These are phyloP conservation scores for Arthrocladium fulminans DNA, from an alignment of 2,329 filamentous ascomycete genomes.

Conservation along the genomic window DNA sequence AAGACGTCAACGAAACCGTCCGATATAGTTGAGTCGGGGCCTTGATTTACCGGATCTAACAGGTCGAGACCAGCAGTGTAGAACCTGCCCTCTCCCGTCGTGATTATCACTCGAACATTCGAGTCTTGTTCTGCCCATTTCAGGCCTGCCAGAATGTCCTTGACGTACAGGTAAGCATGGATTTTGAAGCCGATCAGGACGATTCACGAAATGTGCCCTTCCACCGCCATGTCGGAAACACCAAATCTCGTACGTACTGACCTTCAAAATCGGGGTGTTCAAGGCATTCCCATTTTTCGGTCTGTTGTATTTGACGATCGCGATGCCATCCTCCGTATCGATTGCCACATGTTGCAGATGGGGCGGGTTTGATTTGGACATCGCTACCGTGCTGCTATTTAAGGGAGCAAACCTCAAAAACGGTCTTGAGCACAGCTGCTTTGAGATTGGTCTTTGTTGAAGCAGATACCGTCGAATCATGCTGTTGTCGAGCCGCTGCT, in stretches of 20 bases:
- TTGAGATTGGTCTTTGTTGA: too few species aligned
- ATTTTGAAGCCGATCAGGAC: not conserved
- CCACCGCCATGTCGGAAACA: too few species aligned
- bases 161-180: not conserved
- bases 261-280: conserved; percentile 4
- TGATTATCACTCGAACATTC: not conserved
- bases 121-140: not conserved
- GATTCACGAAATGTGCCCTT: too few species aligned
- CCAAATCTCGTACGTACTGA: too few species aligned
- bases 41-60: conserved; percentile 1
- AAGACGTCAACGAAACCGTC: conserved; percentile 4
- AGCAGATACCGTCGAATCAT: too few species aligned
- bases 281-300: conserved; percentile 9
- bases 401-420: too few species aligned
- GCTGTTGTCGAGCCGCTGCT: too few species aligned
- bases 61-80: conserved; percentile 4
- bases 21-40: not conserved
- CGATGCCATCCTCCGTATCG: conserved; percentile 5
- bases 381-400: not conserved
- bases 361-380: not conserved
- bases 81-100: conserved; percentile 4
- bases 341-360: conserved; percentile 7
- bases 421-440: too few species aligned
- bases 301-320: conserved; percentile 11
- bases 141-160: conserved; percentile 6